These are phyloP conservation scores for Macrophomina tecta DNA, from an alignment of 2,329 filamentous ascomycete genomes.

Conservation along the genomic window DNA sequence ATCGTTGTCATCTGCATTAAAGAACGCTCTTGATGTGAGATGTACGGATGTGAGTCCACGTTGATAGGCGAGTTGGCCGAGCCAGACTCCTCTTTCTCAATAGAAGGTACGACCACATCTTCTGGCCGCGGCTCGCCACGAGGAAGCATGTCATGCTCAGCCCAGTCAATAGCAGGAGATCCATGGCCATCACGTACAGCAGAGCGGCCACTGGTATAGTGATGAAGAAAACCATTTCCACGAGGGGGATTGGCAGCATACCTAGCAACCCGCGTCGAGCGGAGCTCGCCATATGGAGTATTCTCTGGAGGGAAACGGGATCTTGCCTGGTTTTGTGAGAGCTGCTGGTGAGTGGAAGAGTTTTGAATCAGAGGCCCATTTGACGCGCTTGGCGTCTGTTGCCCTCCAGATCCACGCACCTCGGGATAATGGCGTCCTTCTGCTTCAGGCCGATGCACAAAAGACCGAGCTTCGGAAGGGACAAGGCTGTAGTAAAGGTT, in stretches of 20 bases:
- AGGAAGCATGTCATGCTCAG: slow-evolving; percentile 10
- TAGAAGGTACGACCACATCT: slow-evolving; percentile 10
- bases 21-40: slow-evolving; percentile 26
- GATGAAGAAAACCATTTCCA: slow-evolving; percentile 1
- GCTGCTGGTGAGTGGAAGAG: slow-evolving; percentile 1
- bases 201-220: not conserved
- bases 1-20: slow-evolving; percentile 9
- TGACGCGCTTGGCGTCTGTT: not conserved
- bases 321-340: not conserved
- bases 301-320: not conserved
- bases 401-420: not conserved
- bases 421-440: not conserved
- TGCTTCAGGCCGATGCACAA: not conserved
- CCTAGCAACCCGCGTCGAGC: not conserved
- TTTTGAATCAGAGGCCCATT: not conserved
- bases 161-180: slow-evolving; percentile 6
- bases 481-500: not conserved
- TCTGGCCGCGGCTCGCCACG: slow-evolving; percentile 4
- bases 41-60: not conserved
- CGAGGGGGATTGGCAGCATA: slow-evolving; percentile 1
- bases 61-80: not conserved
- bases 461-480: not conserved
- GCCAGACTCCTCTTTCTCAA: slow-evolving; percentile 16
- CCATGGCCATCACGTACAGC: not conserved
- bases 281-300: not conserved